Base-by-base conservation (phyloP, 352 stramenopile species). In the Phytopythium helicoides region DNA sequence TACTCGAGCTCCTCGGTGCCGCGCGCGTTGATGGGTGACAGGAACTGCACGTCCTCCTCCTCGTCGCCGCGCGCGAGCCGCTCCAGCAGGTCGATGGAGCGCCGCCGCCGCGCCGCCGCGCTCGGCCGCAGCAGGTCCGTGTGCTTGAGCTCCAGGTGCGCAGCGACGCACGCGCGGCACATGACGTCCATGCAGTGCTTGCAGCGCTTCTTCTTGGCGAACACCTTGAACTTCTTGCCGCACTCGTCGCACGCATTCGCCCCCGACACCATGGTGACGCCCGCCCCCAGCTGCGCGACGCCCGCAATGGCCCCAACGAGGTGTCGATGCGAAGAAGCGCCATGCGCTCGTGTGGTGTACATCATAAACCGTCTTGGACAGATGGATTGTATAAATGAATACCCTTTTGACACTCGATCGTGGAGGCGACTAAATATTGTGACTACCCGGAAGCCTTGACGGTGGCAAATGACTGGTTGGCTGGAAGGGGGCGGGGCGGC, bases 161-260 rank as follows among this genome's bases (percentile, higher is more conserved):
- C 49, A 8, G 64, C 33, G 25, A 76, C 61, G 58, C 81, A 92
- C n/a, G 44, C 28, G 51, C 78, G 80, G 54, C 81, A 92, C 44
- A 88, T 60, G n/a, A 72, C 49, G 39, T 47, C 58, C 55, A 71
- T 73, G 62, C 81, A 89, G 64, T 88, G 65, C 56, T 78, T 68
- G 57, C 81, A 92, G 50, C 85, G 86, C 54, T 75, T 82, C 56
- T 79, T 80, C 55, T 75, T 73, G 8, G 64, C 59, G 53, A 92
- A 89, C 31, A 92, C 73, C 45, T 86, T 88, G 50, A 92, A 81
- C 65, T 87, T 88, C 63, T 88, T 87, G 64, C 64, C 62, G 52
- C 80, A 90, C 47, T 86, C 66, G 26, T 81, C 76, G 46, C 78
- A 89, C 8, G 36, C 12, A 16, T 22, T 47, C 22, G 36, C 22